Percentiles rank a stretch among this genome's conserved stretches.
Conservation (phyloP, 768 basidiomycete genomes). For the Tulasnella sp. region DNA sequence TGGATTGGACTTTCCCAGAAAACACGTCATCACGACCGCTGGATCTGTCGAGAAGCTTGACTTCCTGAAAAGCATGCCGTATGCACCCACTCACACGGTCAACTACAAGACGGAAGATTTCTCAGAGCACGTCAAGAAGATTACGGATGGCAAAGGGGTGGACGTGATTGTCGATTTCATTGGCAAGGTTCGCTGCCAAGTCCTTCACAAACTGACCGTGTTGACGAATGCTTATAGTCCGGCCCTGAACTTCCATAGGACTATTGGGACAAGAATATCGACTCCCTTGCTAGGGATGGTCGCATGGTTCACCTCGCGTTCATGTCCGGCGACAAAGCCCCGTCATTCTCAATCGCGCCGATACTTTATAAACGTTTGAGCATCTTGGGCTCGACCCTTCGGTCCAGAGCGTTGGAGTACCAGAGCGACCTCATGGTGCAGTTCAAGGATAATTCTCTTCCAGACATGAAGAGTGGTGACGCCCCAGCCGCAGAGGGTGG, state of each 20-base stretch:
- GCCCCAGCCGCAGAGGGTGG: slow-evolving; percentile 44
- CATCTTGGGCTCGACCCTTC: slow-evolving; percentile 80
- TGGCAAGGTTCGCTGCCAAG: slow-evolving; percentile 32
- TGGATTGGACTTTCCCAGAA: slow-evolving; percentile 29
- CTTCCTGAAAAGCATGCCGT: slow-evolving; percentile 48
- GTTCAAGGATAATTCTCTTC: slow-evolving; percentile 45
- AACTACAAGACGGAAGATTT: slow-evolving; percentile 86
- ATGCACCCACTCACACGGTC: slow-evolving; percentile 60
- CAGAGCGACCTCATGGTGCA: slow-evolving; percentile 55
- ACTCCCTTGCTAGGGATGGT: slow-evolving; percentile 23
- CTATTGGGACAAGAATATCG: slow-evolving; percentile 25
- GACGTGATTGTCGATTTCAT: slow-evolving; percentile 82
- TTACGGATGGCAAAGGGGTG: slow-evolving; percentile 59
- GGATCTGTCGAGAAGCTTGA: slow-evolving; percentile 74
- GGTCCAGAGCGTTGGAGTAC: slow-evolving; percentile 62
- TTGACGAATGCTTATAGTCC: slow-evolving; percentile 26
- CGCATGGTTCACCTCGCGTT: slow-evolving; percentile 24
- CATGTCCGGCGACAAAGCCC: slow-evolving; percentile 30
- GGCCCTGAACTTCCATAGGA: slow-evolving; percentile 21
- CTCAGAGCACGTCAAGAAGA: slow-evolving; percentile 53
- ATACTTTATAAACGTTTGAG: slow-evolving; percentile 77
- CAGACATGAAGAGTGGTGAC: slow-evolving; percentile 37
- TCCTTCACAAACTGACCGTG: slow-evolving; percentile 12
- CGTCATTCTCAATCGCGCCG: slow-evolving; percentile 39
- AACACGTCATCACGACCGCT: slow-evolving; percentile 71